These are phyloP conservation scores for Paramecium pentaurelia DNA, from an alignment of 73 alveolate genomes.

Conservation along the genomic window DNA sequence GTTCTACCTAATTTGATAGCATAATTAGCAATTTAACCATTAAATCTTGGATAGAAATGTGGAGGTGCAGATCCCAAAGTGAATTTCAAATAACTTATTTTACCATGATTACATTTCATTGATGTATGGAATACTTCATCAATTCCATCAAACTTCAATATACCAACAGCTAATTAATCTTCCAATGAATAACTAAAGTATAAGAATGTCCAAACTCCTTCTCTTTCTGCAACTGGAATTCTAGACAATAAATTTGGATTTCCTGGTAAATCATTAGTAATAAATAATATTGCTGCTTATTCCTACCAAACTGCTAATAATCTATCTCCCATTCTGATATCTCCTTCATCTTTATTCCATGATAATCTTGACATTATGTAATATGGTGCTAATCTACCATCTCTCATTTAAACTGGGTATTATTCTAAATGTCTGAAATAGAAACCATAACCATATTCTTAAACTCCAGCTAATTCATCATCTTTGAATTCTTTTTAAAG, in stretches of 20 bases:
- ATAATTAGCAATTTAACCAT: conserved; percentile 37
- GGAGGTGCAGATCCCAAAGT: background rate
- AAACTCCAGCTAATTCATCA: background rate
- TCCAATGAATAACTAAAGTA: background rate
- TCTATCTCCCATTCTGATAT: conserved; percentile 43
- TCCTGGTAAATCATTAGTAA: background rate
- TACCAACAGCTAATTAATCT: background rate
- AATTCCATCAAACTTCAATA: background rate
- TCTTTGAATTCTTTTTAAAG: background rate
- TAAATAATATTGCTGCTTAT: background rate
- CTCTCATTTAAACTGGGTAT: background rate
- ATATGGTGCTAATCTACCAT: background rate
- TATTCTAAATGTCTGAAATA: background rate
- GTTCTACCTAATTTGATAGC: background rate
- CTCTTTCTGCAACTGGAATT: background rate
- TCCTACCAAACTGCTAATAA: background rate
- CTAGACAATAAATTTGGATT: background rate
- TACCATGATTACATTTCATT: background rate
- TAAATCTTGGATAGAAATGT: background rate
- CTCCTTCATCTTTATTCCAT: background rate
- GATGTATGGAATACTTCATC: background rate
- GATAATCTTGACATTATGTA: background rate
- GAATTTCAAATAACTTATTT: background rate
- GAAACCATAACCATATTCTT: conserved; percentile 37
- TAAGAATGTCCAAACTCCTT: conserved; percentile 44